These are phyloP conservation scores for Dimocarpus longan DNA, from an alignment of 345 rosid species.

Conservation along the genomic window DNA sequence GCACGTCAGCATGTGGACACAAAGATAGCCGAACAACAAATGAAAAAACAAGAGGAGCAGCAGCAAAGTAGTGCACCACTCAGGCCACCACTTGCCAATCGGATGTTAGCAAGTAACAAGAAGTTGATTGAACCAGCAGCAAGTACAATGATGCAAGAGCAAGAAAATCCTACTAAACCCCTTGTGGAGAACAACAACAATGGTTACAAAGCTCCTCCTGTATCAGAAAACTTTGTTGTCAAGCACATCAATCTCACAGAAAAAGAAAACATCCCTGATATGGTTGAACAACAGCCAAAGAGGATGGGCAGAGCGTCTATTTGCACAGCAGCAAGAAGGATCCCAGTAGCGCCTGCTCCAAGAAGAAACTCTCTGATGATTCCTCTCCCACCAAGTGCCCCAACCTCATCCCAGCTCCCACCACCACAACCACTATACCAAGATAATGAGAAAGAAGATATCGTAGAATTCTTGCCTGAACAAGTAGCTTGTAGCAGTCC, in stretches of 20 bases:
- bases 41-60: constrained; percentile 53
- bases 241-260: constrained; percentile 54
- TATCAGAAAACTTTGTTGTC: constrained; percentile 32
- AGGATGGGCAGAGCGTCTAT: constrained; percentile 80
- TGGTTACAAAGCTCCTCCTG: constrained; percentile 43
- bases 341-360: constrained; percentile 52
- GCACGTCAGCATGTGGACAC: constrained; percentile 95
- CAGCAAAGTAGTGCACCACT: constrained; percentile 44
- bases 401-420: constrained; percentile 32
- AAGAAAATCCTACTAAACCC: constrained; percentile 35
- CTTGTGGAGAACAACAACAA: constrained; percentile 38
- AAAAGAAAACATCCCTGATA: constrained; percentile 85
- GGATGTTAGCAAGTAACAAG: constrained; percentile 45
- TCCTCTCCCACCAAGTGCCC: constrained; percentile 56
- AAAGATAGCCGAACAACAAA: constrained; percentile 77
- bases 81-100: constrained; percentile 58
- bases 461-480: constrained; percentile 46
- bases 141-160: constrained; percentile 41
- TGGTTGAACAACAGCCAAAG: constrained; percentile 55
- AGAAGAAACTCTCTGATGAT: constrained; percentile 79
- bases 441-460: constrained; percentile 39
- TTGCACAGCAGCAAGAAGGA: constrained; percentile 43
- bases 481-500: constrained; percentile 59
- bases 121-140: constrained; percentile 37
- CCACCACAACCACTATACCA: constrained; percentile 30